Percentiles rank a stretch among this genome's conserved stretches.
These are phyloP conservation scores for Russula olivacea DNA, from an alignment of 768 basidiomycete species.

Conservation along the genomic window DNA sequence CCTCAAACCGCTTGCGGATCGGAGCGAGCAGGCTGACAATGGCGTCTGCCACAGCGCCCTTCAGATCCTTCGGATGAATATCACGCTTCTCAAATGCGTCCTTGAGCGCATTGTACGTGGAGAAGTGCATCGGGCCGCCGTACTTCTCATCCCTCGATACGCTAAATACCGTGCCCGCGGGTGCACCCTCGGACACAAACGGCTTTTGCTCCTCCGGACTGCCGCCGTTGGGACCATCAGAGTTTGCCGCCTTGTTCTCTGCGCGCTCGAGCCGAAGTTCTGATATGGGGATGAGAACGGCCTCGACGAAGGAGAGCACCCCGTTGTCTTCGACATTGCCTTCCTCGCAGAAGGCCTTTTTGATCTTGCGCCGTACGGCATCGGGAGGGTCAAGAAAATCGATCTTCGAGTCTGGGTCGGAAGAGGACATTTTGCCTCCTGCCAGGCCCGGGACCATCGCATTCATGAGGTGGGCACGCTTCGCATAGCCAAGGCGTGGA, in stretches of 20 bases:
- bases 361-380: constrained; percentile 82
- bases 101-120: constrained; percentile 56
- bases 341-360: constrained; percentile 89
- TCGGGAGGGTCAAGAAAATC: constrained; percentile 91
- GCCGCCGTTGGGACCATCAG: constrained; percentile 38
- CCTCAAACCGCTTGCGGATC: constrained; percentile 70
- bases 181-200: constrained; percentile 64
- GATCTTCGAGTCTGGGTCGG: constrained; percentile 96
- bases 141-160: constrained; percentile 73
- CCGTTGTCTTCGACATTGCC: constrained; percentile 87
- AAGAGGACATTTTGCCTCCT: constrained; percentile 97
- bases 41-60: constrained; percentile 65
- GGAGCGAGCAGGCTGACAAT: constrained; percentile 75
- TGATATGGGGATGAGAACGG: constrained; percentile 85
- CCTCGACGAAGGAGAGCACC: constrained; percentile 68
- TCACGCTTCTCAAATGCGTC: constrained; percentile 68
- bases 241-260: constrained; percentile 30
- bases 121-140: constrained; percentile 77
- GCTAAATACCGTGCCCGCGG: constrained; percentile 76
- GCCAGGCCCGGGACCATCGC: constrained; percentile 92
- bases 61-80: constrained; percentile 88
- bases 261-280: constrained; percentile 55
- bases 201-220: constrained; percentile 51
- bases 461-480: constrained; percentile 98
- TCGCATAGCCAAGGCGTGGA: constrained; percentile 85